Conservation (phyloP, 306 rosid genomes). For the Citrullus amarus region DNA sequence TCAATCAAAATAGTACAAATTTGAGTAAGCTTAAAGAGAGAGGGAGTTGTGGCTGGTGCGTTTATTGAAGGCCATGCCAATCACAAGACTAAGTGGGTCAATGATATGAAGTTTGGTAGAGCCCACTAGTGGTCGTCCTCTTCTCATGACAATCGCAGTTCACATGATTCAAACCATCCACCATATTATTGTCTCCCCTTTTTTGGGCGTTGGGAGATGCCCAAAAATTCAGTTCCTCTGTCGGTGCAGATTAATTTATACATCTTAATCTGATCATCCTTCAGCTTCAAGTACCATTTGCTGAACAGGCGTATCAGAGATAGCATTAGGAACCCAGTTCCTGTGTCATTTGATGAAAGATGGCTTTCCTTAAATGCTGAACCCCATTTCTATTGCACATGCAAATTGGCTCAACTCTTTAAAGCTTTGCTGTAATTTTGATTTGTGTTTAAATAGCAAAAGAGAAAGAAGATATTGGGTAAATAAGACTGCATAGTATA, state of each 20-base stretch:
- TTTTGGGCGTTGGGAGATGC: neutral
- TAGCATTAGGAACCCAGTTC: neutral
- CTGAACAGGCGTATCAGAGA: neutral
- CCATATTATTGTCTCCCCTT: slow-evolving; percentile 2
- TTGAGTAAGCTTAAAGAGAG: neutral
- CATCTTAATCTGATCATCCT: neutral
- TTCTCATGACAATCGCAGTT: slow-evolving; percentile 5
- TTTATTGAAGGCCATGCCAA: neutral
- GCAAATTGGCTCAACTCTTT: neutral
- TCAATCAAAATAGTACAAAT: slow-evolving; percentile 4
- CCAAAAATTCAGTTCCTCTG: neutral
- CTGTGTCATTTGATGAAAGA: neutral
- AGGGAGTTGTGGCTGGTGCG: neutral
- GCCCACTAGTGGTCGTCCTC: neutral
- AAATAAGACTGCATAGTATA: neutral
- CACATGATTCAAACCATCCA: slow-evolving; percentile 12
- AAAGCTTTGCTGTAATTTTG: neutral
- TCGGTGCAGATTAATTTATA: slow-evolving; percentile 6
- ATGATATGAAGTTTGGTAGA: slow-evolving; percentile 3
- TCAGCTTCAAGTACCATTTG: neutral
- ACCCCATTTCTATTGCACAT: neutral
- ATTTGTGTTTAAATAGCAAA: neutral
- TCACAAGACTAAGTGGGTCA: slow-evolving; percentile 3
- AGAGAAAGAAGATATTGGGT: neutral
- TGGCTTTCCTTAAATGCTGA: neutral